Conservation (phyloP, 176 grass and related monocot species). For the Aegilops longissima region DNA sequence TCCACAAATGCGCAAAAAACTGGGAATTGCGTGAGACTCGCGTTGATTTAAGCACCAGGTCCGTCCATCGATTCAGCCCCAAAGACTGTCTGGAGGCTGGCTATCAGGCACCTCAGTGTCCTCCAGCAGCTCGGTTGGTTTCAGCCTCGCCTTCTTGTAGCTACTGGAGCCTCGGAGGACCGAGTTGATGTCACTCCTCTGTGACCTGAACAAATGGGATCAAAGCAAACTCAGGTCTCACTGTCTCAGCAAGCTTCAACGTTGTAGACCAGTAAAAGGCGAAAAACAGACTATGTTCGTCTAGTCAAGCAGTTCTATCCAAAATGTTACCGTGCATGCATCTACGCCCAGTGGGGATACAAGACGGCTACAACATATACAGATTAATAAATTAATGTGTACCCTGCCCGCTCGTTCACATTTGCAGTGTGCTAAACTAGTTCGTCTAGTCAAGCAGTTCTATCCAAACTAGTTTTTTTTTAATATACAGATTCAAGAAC, state of each 20-base stretch:
- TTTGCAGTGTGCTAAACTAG: background rate
- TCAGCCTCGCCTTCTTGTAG: slow-evolving; percentile 75
- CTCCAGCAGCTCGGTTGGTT: slow-evolving; percentile 47
- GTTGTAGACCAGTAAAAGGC: background rate
- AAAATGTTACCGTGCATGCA: background rate
- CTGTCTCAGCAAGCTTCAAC: slow-evolving; percentile 21
- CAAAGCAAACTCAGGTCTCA: background rate
- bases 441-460: background rate
- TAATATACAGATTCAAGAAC: slow-evolving; percentile 24
- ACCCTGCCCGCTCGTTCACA: background rate
- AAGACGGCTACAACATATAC: too few species aligned
- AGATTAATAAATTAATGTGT: background rate
- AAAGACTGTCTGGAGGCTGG: slow-evolving; percentile 45
- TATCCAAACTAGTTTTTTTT: too few species aligned
- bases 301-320: slow-evolving; percentile 8
- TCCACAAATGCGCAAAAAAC: background rate
- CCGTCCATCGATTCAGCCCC: slow-evolving; percentile 22
- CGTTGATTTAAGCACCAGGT: background rate
- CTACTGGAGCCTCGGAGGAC: slow-evolving; percentile 71
- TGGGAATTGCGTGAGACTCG: background rate
- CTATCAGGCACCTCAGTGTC: slow-evolving; percentile 54
- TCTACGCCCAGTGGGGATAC: background rate
- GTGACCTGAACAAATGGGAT: slow-evolving; percentile 56
- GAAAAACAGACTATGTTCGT: background rate
- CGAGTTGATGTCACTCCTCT: slow-evolving; percentile 43